Conservation (phyloP, 148 eudicot species). For the Vaccinium corymbosum region DNA sequence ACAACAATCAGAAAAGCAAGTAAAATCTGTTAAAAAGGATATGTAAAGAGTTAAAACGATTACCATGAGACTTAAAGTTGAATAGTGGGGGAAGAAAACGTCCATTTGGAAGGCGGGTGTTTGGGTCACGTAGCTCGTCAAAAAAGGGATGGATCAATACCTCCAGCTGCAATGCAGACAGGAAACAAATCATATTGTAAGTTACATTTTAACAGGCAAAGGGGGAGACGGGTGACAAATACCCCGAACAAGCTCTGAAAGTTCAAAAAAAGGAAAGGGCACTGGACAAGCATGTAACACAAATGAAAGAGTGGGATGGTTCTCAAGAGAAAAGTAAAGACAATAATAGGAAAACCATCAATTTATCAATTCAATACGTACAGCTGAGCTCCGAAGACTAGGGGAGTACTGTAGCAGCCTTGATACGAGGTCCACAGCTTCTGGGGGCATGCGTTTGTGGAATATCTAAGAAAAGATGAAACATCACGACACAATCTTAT, state of each 20-base stretch:
- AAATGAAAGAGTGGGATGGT: neutral
- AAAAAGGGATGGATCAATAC: constrained; percentile 69
- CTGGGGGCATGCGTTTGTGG: constrained; percentile 86
- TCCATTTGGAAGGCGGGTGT: constrained; percentile 71
- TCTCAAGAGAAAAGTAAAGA: neutral
- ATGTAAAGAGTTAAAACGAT: neutral
- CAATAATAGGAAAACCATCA: neutral
- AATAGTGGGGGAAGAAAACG: constrained; percentile 76
- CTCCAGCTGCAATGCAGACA: constrained; percentile 47
- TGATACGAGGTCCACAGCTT: constrained; percentile 93
- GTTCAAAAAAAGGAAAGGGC: neutral
- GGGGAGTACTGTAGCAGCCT: constrained; percentile 91
- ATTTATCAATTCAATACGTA: constrained; percentile 27
- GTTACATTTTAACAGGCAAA: neutral
- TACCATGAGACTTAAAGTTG: constrained; percentile 83
- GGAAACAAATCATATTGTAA: neutral
- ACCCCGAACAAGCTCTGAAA: neutral
- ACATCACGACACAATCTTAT: constrained; percentile 10
- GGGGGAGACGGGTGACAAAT: neutral
- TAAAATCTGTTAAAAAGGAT: neutral
- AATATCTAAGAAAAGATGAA: constrained; percentile 51
- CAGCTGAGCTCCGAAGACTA: constrained; percentile 77
- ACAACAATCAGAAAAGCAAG: neutral
- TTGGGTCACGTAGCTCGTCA: constrained; percentile 78
- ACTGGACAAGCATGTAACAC: neutral